Conservation (phyloP, 441 rosid genomes). For the Melastoma candidum region DNA sequence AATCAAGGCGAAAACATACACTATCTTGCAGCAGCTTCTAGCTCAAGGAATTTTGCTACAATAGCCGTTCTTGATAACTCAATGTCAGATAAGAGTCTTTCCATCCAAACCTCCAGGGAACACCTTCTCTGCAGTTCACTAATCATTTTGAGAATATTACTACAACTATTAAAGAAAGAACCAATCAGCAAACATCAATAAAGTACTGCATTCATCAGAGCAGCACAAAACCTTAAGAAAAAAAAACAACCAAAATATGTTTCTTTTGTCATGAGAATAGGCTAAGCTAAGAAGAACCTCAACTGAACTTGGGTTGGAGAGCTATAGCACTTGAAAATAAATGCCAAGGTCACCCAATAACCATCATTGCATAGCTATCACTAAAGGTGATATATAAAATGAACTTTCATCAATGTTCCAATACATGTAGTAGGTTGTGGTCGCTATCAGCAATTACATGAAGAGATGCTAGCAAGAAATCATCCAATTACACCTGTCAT, state of each 20-base stretch:
- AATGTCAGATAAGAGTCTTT: constrained; percentile 73
- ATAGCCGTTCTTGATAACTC: constrained; percentile 78
- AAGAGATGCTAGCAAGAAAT: no score
- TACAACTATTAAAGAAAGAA: constrained; percentile 11
- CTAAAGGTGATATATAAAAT: no score
- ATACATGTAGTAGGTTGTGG: no score
- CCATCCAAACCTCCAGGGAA: constrained; percentile 91
- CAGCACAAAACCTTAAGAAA: background rate
- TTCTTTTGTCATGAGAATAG: no score
- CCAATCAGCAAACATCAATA: background rate
- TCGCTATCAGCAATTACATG: no score
- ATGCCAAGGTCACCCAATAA: no score
- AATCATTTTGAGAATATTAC: constrained; percentile 39
- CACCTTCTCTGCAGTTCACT: constrained; percentile 73
- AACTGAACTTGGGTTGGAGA: no score
- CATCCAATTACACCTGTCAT: no score
- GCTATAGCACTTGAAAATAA: no score
- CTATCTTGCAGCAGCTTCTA: constrained; percentile 94
- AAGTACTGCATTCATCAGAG: background rate
- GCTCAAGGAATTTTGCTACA: constrained; percentile 81
- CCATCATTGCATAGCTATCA: no score
- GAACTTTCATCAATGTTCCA: no score
- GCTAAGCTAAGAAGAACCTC: no score
- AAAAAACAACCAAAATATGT: background rate
- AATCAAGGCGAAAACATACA: constrained; percentile 38